Conservation (phyloP, 768 basidiomycete genomes). For the Serendipita indica region DNA sequence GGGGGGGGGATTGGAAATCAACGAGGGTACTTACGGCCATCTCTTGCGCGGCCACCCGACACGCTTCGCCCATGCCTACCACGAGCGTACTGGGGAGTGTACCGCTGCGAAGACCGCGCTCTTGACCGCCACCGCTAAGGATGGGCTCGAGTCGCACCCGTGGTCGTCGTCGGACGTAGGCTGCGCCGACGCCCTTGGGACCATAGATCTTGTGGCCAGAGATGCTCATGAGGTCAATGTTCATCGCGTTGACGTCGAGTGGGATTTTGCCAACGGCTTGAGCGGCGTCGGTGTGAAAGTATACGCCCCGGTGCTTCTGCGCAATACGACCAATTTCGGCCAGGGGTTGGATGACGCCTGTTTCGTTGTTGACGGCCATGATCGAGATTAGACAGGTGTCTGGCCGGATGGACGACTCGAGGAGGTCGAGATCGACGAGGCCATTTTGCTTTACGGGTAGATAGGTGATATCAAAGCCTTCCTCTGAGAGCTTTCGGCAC, state of each 20-base stretch:
- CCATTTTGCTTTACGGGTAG: constrained; percentile 87
- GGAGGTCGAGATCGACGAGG: constrained; percentile 55
- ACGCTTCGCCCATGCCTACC: constrained; percentile 91
- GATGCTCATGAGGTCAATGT: constrained; percentile 90
- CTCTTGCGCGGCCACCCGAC: constrained; percentile 77
- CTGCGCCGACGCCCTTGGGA: constrained; percentile 90
- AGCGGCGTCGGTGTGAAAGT: constrained; percentile 95
- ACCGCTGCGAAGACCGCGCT: constrained; percentile 88
- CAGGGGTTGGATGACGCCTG: constrained; percentile 93
- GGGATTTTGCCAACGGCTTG: constrained; percentile 89
- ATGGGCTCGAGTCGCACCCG: constrained; percentile 91
- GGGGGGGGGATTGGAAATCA: constrained; percentile 13
- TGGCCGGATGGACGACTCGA: constrained; percentile 80
- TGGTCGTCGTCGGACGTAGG: constrained; percentile 84
- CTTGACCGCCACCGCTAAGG: constrained; percentile 91
- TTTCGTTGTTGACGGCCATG: constrained; percentile 99
- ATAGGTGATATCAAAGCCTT: constrained; percentile 96
- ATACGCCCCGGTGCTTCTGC: constrained; percentile 75
- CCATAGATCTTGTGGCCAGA: constrained; percentile 98
- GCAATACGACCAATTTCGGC: constrained; percentile 83
- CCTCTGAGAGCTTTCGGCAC: constrained; percentile 85
- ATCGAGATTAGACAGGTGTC: constrained; percentile 91
- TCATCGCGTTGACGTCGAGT: constrained; percentile 86
- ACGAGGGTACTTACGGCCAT: constrained; percentile 61
- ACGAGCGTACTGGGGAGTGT: constrained; percentile 78